A percentile compares a stretch with the other conserved stretches of the same genome.
Conservation (phyloP, 495 filamentous ascomycete genomes). For the Penicillium tannophilum region DNA sequence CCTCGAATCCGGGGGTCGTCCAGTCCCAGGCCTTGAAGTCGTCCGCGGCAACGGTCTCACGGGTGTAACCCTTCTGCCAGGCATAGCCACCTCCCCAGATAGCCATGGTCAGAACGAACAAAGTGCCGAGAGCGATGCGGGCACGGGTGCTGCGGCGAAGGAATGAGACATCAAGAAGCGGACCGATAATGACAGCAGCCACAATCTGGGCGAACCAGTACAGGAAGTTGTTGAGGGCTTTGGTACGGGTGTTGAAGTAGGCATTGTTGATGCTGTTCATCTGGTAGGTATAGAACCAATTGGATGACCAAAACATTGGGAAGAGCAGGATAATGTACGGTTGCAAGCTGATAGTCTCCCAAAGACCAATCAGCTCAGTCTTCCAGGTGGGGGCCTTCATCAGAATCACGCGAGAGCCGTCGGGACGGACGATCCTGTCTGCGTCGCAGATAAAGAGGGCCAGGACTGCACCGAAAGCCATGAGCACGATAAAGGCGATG, state of each 20-base stretch:
- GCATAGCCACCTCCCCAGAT: conserved; percentile 57
- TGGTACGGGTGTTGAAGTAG: conserved; percentile 50
- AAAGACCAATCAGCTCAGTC: conserved; percentile 46
- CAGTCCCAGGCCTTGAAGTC: conserved; percentile 42
- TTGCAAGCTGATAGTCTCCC: conserved; percentile 39
- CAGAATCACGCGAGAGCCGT: conserved; percentile 74
- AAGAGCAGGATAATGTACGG: conserved; percentile 48
- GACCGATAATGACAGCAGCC: conserved; percentile 48
- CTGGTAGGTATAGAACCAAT: conserved; percentile 79
- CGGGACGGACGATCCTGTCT: conserved; percentile 68
- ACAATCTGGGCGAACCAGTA: conserved; percentile 59
- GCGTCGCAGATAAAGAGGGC: conserved; percentile 60
- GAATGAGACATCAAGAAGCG: conserved; percentile 41
- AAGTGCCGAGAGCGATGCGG: conserved; percentile 36
- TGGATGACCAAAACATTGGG: conserved; percentile 63
- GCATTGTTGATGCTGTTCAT: conserved; percentile 55
- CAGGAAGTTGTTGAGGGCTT: conserved; percentile 49
- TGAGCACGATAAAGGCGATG: conserved; percentile 54
- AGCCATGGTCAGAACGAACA: conserved; percentile 44
- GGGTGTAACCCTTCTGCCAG: conserved; percentile 50
- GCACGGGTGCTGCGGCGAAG: conserved; percentile 47
- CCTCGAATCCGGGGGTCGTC: conserved; percentile 41
- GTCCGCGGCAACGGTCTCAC: conserved; percentile 19
- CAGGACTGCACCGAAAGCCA: conserved; percentile 58
- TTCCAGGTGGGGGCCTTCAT: conserved; percentile 81